A percentile compares a stretch with the other conserved stretches of the same genome.
These are phyloP conservation scores for Wickerhamiella parazyma DNA, from an alignment of 805 yeast species.

Conservation along the genomic window DNA sequence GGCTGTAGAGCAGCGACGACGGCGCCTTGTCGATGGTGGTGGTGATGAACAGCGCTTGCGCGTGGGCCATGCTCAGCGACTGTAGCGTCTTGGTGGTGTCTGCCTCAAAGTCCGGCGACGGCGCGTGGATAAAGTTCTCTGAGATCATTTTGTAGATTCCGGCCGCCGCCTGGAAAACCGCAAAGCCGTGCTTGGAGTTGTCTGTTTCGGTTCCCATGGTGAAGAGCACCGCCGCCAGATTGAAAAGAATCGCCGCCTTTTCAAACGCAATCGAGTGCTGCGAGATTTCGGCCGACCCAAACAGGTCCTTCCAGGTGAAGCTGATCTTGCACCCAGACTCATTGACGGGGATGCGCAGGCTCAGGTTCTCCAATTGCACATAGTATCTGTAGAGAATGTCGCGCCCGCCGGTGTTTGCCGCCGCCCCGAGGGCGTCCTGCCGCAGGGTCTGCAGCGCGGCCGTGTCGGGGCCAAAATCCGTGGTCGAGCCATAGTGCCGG, in stretches of 20 bases:
- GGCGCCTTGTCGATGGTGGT: conserved; percentile 41
- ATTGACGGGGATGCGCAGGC: conserved; percentile 57
- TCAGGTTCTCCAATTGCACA: conserved; percentile 68
- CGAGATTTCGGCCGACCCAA: conserved; percentile 32
- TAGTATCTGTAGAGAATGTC: conserved; percentile 55
- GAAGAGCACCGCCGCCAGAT: conserved; percentile 53
- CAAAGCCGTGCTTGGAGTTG: conserved; percentile 46
- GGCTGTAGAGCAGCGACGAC: conserved; percentile 58
- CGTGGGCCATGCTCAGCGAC: conserved; percentile 66
- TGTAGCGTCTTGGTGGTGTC: conserved; percentile 52
- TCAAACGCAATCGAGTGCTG: conserved; percentile 80
- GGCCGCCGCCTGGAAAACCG: conserved; percentile 57
- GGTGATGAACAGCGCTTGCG: conserved; percentile 69
- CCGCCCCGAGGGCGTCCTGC: conserved; percentile 41
- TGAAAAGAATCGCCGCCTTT: conserved; percentile 72
- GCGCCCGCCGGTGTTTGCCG: conserved; percentile 33
- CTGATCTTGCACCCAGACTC: conserved; percentile 40
- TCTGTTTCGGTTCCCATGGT: conserved; percentile 28
- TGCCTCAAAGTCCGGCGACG: conserved; percentile 61
- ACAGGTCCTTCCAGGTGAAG: conserved; percentile 74
- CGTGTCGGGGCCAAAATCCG: conserved; percentile 46
- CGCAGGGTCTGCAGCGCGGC: conserved; percentile 43
- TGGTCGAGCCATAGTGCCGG: conserved; percentile 47
- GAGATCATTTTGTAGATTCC: conserved; percentile 60
- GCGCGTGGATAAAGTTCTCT: conserved; percentile 80